phyloP scores from a whole-genome alignment of 2,329 filamentous ascomycete genomes.

The Aspergillus amoenus region DNA sequence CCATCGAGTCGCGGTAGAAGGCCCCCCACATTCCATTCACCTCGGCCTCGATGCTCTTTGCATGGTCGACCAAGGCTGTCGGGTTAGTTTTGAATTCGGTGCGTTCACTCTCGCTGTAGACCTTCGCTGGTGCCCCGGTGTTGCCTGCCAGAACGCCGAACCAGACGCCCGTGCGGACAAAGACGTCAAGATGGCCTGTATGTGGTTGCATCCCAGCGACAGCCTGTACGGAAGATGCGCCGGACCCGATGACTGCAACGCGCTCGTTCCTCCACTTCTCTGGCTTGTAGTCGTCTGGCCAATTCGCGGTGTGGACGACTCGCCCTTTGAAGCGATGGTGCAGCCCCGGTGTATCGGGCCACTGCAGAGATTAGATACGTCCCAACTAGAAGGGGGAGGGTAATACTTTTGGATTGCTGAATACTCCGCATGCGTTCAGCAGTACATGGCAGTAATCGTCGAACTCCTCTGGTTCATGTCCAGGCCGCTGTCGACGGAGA shows the following conservation, averaged over 20 bases:
- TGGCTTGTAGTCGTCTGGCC: background rate
- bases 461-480: background rate
- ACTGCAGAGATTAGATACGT: background rate
- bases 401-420: constrained; percentile 1
- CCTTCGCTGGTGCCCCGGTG: background rate
- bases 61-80: background rate
- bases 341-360: constrained; percentile 6
- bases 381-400: background rate
- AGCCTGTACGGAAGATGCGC: background rate
- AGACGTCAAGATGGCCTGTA: background rate
- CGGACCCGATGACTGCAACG: background rate
- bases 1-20: background rate
- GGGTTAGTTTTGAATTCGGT: background rate
- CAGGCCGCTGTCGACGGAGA: background rate
- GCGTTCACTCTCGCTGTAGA: background rate
- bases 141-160: background rate
- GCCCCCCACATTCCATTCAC: constrained; percentile 6
- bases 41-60: constrained; percentile 4
- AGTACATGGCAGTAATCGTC: constrained; percentile 7
- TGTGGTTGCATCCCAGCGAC: background rate
- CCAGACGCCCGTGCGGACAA: background rate
- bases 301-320: constrained; percentile 4
- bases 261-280: background rate
- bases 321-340: constrained; percentile 6
- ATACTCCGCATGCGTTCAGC: constrained; percentile 2